Conservation (phyloP, 352 stramenopile genomes). For the Phytophthora citrophthora region DNA sequence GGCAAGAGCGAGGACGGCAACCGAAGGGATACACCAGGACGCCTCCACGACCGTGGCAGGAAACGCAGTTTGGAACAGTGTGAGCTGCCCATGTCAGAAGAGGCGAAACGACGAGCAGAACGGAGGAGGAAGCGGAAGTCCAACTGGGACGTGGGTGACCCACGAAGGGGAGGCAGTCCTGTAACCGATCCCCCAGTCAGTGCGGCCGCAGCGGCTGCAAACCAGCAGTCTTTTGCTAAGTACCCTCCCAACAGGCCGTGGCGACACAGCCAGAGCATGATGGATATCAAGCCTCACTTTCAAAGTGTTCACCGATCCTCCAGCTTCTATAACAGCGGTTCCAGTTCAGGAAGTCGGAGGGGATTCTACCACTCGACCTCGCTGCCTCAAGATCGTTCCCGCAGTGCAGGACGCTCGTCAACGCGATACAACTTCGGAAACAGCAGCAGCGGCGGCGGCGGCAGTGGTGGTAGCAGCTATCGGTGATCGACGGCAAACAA, state of each 20-base stretch:
- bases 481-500: slow-evolving; percentile 26
- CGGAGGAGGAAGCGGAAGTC: slow-evolving; percentile 72
- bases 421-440: slow-evolving; percentile 43
- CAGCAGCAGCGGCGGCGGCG: slow-evolving; percentile 31
- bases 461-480: slow-evolving; percentile 30
- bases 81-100: slow-evolving; percentile 49
- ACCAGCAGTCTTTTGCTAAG: slow-evolving; percentile 60
- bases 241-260: slow-evolving; percentile 65
- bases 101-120: slow-evolving; percentile 67
- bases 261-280: slow-evolving; percentile 66
- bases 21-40: slow-evolving; percentile 20
- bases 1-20: slow-evolving; percentile 21
- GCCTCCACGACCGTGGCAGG: slow-evolving; percentile 29
- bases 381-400: slow-evolving; percentile 58
- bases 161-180: slow-evolving; percentile 49
- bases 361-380: slow-evolving; percentile 59
- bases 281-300: slow-evolving; percentile 63
- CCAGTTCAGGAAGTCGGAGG: slow-evolving; percentile 30
- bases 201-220: slow-evolving; percentile 38
- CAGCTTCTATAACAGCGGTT: slow-evolving; percentile 48
- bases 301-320: slow-evolving; percentile 42
- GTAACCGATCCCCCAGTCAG: slow-evolving; percentile 36
- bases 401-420: slow-evolving; percentile 52
- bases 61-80: slow-evolving; percentile 54
- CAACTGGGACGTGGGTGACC: slow-evolving; percentile 87